Evolutionary conservation across 2,329 filamentous ascomycete species (phyloP), one percentile per base, ranked within the genome.

Genomic region (Teratosphaeria pseudoeucalypti): DNA sequence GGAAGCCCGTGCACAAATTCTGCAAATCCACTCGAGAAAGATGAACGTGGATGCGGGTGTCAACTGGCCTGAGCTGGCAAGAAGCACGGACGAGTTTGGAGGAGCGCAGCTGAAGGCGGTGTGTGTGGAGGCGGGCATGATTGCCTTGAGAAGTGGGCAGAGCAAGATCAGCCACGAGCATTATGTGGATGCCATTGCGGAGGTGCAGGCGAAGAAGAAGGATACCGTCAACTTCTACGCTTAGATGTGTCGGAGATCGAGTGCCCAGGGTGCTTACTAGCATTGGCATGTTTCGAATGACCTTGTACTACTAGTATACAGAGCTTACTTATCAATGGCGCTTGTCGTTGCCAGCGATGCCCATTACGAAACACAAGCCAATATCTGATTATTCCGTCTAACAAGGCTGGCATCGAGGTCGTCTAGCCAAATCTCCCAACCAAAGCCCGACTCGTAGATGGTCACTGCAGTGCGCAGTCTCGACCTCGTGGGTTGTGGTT

Each of bases 81-180:
- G 94, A 71, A 96, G 91, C 77, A 99, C 94, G 19, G 94, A 99
- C 74, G 94, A 99, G 77, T 99, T 99, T 74, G 94, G 94, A 61
- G 94, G 94, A 73, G 94, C 94, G 62, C 92, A 95, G 85, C 79
- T 99, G 68, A 99, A 99, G 82, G 94, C 94, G 52, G 94, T 99
- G 26, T 99, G 94, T 75, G 94, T 99, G 29, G 94, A 99, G 79
- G 94, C 94, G 57, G 94, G 94, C 73, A 99, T 99, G 94, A 99
- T 99, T 77, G 94, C 94, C 32, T 80, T 99, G 71, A 85, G 94
- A 67, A 90, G 87, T 74, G 94, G 94, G 62, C 92, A 95, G 81
- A 91, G 87, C 77, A 96, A 96, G 83, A 94, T 99, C 72, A 89
- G 88, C 61, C 94, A 99, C 74, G 94, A 99, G 79, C 90, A 99